These are phyloP conservation scores for Aspergillus viridinutans DNA, from an alignment of 2,329 filamentous ascomycete species.

Conservation along the genomic window DNA sequence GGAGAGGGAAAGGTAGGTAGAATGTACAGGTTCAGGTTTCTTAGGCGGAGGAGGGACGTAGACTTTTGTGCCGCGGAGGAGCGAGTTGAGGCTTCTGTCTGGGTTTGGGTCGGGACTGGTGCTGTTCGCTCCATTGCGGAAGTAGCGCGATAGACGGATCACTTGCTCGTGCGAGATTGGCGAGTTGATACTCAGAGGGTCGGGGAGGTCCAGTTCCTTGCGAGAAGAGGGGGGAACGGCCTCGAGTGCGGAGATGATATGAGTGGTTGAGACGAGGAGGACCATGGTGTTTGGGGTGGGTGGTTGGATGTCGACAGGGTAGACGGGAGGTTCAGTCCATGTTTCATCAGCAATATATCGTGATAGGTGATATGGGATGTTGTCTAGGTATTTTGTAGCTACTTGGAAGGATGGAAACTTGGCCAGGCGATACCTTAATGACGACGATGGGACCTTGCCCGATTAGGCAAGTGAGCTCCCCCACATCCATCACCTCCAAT, in stretches of 20 bases:
- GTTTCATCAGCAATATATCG: neutral
- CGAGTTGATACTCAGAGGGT: conserved; percentile 22
- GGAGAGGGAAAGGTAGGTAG: neutral
- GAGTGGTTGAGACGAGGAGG: conserved; percentile 36
- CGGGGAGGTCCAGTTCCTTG: conserved; percentile 32
- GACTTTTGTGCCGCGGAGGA: conserved; percentile 67
- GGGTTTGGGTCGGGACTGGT: neutral
- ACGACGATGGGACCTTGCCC: neutral
- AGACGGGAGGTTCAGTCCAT: neutral
- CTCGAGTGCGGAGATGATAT: conserved; percentile 38
- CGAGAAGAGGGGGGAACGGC: conserved; percentile 29
- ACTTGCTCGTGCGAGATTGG: conserved; percentile 43
- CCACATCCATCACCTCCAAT: neutral
- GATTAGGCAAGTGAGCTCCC: conserved; percentile 5
- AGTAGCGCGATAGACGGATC: conserved; percentile 32
- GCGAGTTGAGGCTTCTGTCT: conserved; percentile 56
- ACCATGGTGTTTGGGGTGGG: conserved; percentile 33
- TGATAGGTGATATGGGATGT: neutral
- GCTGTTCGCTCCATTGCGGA: conserved; percentile 15
- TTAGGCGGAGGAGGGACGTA: conserved; percentile 77
- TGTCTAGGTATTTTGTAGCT: no score
- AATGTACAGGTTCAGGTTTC: conserved; percentile 69
- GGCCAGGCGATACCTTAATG: no score
- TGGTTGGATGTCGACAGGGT: neutral
- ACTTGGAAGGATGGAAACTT: neutral